Conservation (phyloP, 108 stramenopile genomes). For the Fragilariopsis cylindrus region DNA sequence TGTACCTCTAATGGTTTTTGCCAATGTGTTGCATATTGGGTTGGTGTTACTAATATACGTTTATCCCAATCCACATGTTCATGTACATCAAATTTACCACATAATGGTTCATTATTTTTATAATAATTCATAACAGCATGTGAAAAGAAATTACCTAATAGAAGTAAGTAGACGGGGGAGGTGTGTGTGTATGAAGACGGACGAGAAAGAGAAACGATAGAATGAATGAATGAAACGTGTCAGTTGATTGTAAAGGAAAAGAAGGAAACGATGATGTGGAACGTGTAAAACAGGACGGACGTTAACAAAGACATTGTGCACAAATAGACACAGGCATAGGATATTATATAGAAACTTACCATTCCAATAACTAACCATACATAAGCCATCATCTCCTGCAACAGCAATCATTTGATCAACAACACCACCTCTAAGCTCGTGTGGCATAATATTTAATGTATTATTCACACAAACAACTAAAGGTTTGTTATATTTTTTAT, state of each 20-base stretch:
- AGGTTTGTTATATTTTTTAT: constrained; percentile 38
- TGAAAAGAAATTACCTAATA: constrained; percentile 27
- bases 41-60: constrained; percentile 32
- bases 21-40: constrained; percentile 45
- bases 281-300: no score
- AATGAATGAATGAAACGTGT: no score
- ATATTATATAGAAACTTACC: constrained; percentile 1
- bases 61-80: constrained; percentile 47
- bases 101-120: constrained; percentile 41
- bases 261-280: no score
- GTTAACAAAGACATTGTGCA: no score
- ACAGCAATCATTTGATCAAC: constrained; percentile 47
- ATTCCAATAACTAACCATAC: constrained; percentile 49
- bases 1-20: constrained; percentile 37
- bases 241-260: no score
- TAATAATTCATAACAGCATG: constrained; percentile 52
- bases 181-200: no score
- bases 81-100: constrained; percentile 42
- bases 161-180: no score
- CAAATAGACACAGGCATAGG: no score
- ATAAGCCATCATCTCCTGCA: constrained; percentile 41
- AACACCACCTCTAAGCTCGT: constrained; percentile 38
- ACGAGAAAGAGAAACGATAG: no score
- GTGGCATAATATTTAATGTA: constrained; percentile 54
- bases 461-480: constrained; percentile 49